Evolutionary conservation across 768 basidiomycete genomes (phyloP).

Genomic region (Aureoboletus auriporus): DNA sequence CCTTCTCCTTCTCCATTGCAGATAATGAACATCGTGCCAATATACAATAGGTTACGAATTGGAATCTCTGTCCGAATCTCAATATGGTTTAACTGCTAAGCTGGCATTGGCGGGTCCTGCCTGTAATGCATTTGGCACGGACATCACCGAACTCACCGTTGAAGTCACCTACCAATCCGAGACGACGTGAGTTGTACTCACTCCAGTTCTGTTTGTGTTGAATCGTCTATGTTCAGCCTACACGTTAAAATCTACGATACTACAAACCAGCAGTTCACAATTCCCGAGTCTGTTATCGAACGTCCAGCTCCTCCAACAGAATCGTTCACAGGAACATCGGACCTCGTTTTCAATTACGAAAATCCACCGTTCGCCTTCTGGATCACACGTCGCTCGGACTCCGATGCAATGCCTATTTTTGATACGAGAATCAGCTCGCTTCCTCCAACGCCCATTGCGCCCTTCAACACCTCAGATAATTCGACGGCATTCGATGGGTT

Average conservation of each 20-base stretch:
- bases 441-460: slow-evolving; percentile 53
- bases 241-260: slow-evolving; percentile 69
- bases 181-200: slow-evolving; percentile 35
- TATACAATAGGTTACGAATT: slow-evolving; percentile 50
- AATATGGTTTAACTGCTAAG: slow-evolving; percentile 49
- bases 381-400: slow-evolving; percentile 66
- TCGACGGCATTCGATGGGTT: slow-evolving; percentile 61
- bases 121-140: slow-evolving; percentile 65
- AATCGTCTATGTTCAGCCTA: slow-evolving; percentile 36
- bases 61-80: slow-evolving; percentile 37
- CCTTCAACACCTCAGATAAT: slow-evolving; percentile 47
- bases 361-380: slow-evolving; percentile 71
- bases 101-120: slow-evolving; percentile 50
- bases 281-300: slow-evolving; percentile 53
- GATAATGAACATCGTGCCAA: neutral
- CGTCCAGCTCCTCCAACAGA: slow-evolving; percentile 35
- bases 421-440: slow-evolving; percentile 65
- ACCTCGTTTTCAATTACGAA: slow-evolving; percentile 68
- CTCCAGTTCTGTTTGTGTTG: neutral
- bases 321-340: slow-evolving; percentile 41
- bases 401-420: slow-evolving; percentile 54
- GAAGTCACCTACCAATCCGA: slow-evolving; percentile 62
- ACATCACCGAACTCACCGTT: slow-evolving; percentile 56
- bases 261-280: slow-evolving; percentile 56
- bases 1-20: neutral